Evolutionary conservation across 306 rosid genomes (phyloP).

Genomic region (Trifolium fragiferum): DNA sequence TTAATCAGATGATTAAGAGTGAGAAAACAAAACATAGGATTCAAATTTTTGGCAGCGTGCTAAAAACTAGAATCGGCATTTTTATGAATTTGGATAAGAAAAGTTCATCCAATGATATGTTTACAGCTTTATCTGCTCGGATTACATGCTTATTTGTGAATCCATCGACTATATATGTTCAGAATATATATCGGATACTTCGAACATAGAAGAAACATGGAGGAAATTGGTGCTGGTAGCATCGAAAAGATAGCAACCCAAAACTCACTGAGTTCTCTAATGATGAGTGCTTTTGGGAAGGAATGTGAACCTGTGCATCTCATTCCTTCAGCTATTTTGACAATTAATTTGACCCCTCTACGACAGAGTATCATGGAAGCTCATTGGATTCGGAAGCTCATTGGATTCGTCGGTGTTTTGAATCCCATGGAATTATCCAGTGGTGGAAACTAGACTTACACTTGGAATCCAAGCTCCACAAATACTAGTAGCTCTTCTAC

Average conservation of each 20-base stretch:
- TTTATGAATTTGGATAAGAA: constrained; percentile 65
- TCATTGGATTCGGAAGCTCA: constrained; percentile 53
- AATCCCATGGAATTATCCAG: constrained; percentile 25
- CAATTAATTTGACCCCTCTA: constrained; percentile 48
- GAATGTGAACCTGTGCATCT: constrained; percentile 76
- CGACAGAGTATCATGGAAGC: constrained; percentile 24
- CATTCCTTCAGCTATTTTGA: constrained; percentile 80
- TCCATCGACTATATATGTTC: constrained; percentile 76
- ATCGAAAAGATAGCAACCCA: constrained; percentile 81
- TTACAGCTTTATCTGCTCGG: constrained; percentile 72
- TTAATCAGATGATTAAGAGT: constrained; percentile 70
- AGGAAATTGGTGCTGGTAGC: constrained; percentile 70
- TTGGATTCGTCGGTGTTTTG: too few relatives aligned
- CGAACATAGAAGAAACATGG: constrained; percentile 82
- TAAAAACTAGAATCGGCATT: constrained; percentile 78
- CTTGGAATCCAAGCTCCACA: constrained; percentile 46
- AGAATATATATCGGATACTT: constrained; percentile 83
- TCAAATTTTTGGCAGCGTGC: constrained; percentile 73
- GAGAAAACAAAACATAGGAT: constrained; percentile 71
- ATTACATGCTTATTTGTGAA: constrained; percentile 78
- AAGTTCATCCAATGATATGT: constrained; percentile 50
- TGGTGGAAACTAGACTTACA: constrained; percentile 78
- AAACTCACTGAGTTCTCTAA: constrained; percentile 64
- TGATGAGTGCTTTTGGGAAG: constrained; percentile 71
- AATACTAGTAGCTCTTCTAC: constrained; percentile 45